Conservation (phyloP, 768 basidiomycete genomes). For the Agaricus subrufescens region DNA sequence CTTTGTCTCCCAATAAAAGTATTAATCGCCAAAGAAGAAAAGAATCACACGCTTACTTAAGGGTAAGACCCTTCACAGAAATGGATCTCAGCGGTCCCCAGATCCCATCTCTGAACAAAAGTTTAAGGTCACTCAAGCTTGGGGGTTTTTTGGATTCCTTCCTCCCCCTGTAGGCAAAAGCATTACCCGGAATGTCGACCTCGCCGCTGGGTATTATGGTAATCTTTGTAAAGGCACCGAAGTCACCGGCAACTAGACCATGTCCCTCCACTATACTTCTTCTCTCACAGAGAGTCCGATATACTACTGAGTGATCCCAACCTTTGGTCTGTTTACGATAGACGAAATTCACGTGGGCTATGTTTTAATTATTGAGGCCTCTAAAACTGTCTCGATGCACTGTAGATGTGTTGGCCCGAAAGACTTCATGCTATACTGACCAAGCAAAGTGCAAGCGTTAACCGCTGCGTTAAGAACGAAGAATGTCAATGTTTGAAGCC, state of each 20-base stretch:
- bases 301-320: background rate
- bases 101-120: background rate
- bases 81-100: background rate
- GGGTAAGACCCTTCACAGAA: background rate
- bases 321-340: background rate
- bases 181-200: background rate
- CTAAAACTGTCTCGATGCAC: too few species aligned
- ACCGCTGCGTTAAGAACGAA: background rate
- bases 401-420: too few species aligned
- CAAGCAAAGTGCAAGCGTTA: too few species aligned
- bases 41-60: background rate
- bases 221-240: constrained; percentile 8
- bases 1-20: background rate
- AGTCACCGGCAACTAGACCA: constrained; percentile 6
- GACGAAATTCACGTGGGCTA: background rate
- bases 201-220: background rate
- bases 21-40: background rate
- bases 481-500: background rate
- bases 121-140: background rate
- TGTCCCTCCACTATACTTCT: background rate
- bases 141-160: background rate
- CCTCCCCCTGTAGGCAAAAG: background rate
- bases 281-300: constrained; percentile 4
- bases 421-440: too few species aligned
- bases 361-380: too few species aligned